Evolutionary conservation across 2,329 filamentous ascomycete genomes (phyloP), one percentile per base, ranked within the genome.

Genomic region (Fusarium stilboides): DNA sequence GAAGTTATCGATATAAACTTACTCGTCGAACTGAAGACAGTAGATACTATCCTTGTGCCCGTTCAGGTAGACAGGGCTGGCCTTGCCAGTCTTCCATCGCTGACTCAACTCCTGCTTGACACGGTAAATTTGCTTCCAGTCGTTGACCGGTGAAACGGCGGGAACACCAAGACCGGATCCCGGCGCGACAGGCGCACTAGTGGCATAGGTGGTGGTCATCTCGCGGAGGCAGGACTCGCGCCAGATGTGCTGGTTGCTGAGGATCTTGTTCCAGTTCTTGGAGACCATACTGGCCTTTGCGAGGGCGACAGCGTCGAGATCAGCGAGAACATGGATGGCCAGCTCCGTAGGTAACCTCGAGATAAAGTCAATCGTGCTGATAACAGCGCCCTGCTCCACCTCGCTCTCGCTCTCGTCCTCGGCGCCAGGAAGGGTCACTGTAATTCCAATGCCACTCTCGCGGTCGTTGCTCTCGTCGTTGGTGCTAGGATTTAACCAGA

Each of bases 1-100:
- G 15, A 42, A 8, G 19, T 49, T 17, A 37, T 8, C n/a, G 14
- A 24, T 19, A 28, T 31, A 22, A 22, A 84, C 91, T 74, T 87
- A 94, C 91, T 98, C 95, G 78, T 99, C 96, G 78, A 98, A 99
- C 77, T 99, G 96, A 58, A 97, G 88, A 80, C 96, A 99, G 82
- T 99, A 99, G 59, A 99, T 97, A 70, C 94, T 98, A 79, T 99
- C 96, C 26, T 91, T 90, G 78, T 99, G 96, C 3, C 96, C 96
- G 74, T 96, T 94, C 22, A 99, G 86, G 79, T 98, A 98, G 57
- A 97, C 89, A 1, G 94, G 91, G 45, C 89, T 91, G 10, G 94
- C 93, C 70, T 91, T 90, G 57, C 92, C 92, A 51, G 90, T 84
- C 73, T 88, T 90, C 96, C 96, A 99, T 67, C 92, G 89, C 69